Conservation (phyloP, 768 basidiomycete genomes). For the Boletus vinaceobasis region DNA sequence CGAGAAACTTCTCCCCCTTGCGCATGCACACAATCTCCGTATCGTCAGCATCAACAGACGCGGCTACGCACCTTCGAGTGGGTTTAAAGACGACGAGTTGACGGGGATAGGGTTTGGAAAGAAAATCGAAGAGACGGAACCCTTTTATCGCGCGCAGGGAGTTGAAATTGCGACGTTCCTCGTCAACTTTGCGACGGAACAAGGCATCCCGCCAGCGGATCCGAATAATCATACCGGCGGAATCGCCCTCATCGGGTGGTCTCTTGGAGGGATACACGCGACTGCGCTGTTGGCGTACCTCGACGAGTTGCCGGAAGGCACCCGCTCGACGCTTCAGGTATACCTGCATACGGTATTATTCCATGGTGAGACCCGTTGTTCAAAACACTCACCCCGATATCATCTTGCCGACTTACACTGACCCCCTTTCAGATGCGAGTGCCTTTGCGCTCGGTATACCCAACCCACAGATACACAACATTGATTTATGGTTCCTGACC, state of each 20-base stretch:
- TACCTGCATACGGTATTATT: slow-evolving; percentile 20
- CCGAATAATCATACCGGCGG: neutral
- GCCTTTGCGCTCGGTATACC: slow-evolving; percentile 8
- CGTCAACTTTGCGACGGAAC: slow-evolving; percentile 9
- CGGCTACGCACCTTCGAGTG: slow-evolving; percentile 26
- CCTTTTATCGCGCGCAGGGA: slow-evolving; percentile 16
- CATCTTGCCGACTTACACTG: neutral
- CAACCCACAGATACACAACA: neutral
- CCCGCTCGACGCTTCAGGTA: slow-evolving; percentile 5
- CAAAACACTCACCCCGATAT: neutral
- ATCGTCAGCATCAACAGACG: slow-evolving; percentile 26
- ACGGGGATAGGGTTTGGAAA: slow-evolving; percentile 9
- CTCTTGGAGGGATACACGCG: slow-evolving; percentile 13
- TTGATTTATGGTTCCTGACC: neutral
- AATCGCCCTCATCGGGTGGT: slow-evolving; percentile 20
- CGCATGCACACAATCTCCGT: slow-evolving; percentile 18
- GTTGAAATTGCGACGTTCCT: slow-evolving; percentile 19
- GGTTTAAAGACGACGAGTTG: slow-evolving; percentile 15
- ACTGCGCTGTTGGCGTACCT: slow-evolving; percentile 12
- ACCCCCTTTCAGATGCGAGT: slow-evolving; percentile 4
- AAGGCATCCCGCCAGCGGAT: slow-evolving; percentile 15
- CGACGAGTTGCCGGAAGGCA: slow-evolving; percentile 7
- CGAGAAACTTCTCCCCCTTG: slow-evolving; percentile 23
- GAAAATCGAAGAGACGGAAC: slow-evolving; percentile 13
- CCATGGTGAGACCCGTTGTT: slow-evolving; percentile 11